These are phyloP conservation scores for Talaromyces sp. DNA, from an alignment of 2,329 filamentous ascomycete species.

Conservation along the genomic window DNA sequence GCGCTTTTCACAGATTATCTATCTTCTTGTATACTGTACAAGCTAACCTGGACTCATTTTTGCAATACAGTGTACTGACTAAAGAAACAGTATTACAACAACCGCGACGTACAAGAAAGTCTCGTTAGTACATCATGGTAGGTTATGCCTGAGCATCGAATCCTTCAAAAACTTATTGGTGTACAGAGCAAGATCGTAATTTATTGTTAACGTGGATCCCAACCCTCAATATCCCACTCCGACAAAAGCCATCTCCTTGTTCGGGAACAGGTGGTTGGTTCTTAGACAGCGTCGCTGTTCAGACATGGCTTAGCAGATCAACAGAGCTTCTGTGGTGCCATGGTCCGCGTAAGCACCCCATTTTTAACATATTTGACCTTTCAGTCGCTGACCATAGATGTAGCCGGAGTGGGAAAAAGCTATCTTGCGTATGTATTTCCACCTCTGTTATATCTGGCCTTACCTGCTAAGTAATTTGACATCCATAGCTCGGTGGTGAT, in stretches of 20 bases:
- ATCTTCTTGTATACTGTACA: constrained; percentile 11
- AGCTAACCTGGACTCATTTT: not conserved
- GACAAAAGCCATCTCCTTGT: not conserved
- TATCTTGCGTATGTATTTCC: constrained; percentile 2
- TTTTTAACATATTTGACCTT: not conserved
- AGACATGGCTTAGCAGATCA: constrained; percentile 7
- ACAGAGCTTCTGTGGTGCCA: constrained; percentile 11
- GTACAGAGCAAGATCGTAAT: not conserved
- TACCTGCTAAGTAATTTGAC: not conserved
- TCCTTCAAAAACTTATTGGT: not conserved
- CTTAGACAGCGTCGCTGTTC: not conserved
- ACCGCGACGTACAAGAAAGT: not conserved
- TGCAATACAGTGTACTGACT: not conserved
- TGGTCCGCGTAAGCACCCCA: constrained; percentile 6
- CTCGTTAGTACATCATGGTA: not conserved
- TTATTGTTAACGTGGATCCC: not conserved
- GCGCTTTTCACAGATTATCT: constrained; percentile 10
- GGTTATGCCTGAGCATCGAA: not conserved
- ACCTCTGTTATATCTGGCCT: not conserved
- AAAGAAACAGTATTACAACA: not conserved
- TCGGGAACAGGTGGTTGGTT: constrained; percentile 11
- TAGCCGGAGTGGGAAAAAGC: not conserved
- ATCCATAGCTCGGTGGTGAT: not conserved
- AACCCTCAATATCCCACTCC: not conserved
- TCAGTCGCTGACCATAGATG: not conserved